Base-by-base conservation (phyloP, 2,329 filamentous ascomycete species). In the Trichoderma pleuroti region DNA sequence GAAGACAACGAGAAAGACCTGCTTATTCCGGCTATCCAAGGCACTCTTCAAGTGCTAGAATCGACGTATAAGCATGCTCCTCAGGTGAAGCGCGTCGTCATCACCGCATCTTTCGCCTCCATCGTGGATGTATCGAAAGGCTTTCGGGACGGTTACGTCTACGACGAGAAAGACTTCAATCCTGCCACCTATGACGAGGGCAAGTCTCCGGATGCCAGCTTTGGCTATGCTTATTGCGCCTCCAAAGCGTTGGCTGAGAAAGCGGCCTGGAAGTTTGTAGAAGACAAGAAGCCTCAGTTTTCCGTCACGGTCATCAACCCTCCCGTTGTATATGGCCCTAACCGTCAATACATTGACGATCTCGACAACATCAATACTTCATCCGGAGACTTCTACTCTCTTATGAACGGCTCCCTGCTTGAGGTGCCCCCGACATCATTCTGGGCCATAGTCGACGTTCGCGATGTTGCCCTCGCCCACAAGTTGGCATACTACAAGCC, bases 71-170 rank as follows among this genome's bases (percentile, higher is more conserved):
- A 69, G 11, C 39, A 54, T 56, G 66, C 66, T 16, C 66, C 66
- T 21, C 56, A 54, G 46, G 81, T 85, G 26, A 80, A 78, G 73
- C 78, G 80, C 21, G 78, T 85, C 5, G 81, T 86, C 32, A 76
- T 85, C 7, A 85, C 83, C 9, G 83, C 82, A 39, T 85, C 83
- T 4, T 83, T 84, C 70, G 84, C 82, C 2, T 75, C 81, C 14
- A 80, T 84, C 16, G 26, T 82, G 18, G 79, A 86, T 73, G 21
- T 69, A 12, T 52, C 57, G 30, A 69, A 62, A 39, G 66, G 66
- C 9, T 5, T 62, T 12, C 54, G 66, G 8, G 30, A 59, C 24
- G 4, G 59, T 52, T 6, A 66, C 72, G 76, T 76, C 0, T 86
- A 85, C 76, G 78, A 77, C 3, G 84, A 85, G 72, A 73, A 74